Percentiles rank a stretch among this genome's conserved stretches.
Conservation (phyloP, 2,329 filamentous ascomycete genomes). For the Paracorniculantispora psalliotae region DNA sequence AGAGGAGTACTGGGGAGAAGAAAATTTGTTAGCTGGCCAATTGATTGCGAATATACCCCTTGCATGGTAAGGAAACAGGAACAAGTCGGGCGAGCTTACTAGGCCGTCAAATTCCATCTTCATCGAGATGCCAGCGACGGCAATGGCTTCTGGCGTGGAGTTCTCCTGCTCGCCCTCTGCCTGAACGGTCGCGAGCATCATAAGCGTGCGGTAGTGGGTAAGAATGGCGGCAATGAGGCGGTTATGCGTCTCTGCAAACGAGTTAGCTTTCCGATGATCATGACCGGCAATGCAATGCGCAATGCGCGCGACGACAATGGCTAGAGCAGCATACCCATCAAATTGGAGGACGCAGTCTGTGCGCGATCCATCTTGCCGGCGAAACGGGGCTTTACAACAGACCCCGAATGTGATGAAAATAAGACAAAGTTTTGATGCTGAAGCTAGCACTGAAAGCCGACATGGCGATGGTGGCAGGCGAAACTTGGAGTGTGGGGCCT, state of each 20-base stretch:
- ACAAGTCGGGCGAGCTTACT: constrained; percentile 20
- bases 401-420: neutral
- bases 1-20: constrained; percentile 32
- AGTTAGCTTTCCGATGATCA: too few species aligned
- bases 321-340: constrained; percentile 31
- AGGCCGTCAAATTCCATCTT: constrained; percentile 42
- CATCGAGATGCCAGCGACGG: constrained; percentile 39
- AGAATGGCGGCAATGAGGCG: constrained; percentile 41
- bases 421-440: neutral
- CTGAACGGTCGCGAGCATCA: constrained; percentile 39
- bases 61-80: too few species aligned
- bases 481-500: neutral
- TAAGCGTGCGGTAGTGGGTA: constrained; percentile 38
- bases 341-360: constrained; percentile 28
- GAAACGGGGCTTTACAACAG: neutral
- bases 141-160: constrained; percentile 36
- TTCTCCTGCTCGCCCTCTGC: constrained; percentile 35
- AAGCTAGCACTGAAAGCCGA: neutral
- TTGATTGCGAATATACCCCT: too few species aligned
- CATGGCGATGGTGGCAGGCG: neutral
- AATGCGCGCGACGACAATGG: too few species aligned
- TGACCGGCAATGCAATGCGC: too few species aligned
- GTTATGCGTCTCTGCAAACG: constrained; percentile 39
- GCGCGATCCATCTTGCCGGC: constrained; percentile 27
- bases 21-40: accelerated